Evolutionary conservation across 2,329 filamentous ascomycete genomes (phyloP), one percentile per base, ranked within the genome.

Genomic region (Xylaria sp.): DNA sequence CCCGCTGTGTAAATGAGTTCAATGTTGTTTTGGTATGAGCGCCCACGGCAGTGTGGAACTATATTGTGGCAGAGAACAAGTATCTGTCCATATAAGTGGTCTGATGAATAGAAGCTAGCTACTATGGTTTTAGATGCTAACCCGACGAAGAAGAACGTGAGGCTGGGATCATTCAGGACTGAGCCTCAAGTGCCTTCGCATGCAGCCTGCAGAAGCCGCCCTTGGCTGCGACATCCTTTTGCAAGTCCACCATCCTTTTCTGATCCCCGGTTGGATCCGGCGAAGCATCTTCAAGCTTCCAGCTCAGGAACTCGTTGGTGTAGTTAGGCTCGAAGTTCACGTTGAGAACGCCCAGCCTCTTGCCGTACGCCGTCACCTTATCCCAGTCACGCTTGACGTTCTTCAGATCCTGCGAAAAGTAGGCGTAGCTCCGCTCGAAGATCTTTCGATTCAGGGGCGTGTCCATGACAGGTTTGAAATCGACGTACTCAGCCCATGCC

Each of bases 291-390:
- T 89, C 89, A 8, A 93, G 83, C 1, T 80, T 76, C 92, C 92
- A 94, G 28, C 83, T 84, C 37, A 94, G 82, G 78, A 88, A 92
- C 72, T 87, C 82, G 73, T 94, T 94, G 74, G 91, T 93, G 81
- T 93, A 94, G 83, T 94, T 94, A 15, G 91, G 88, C 77, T 82
- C 79, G 76, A 94, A 94, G 72, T 77, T 79, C 18, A 84, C 83
- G n/a, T 86, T 84, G 67, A 94, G 77, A 28, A 94, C 89, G 2
- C 87, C 90, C 2, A 94, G 84, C 2, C 91, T 84, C 85, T 93
- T 92, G 39, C 92, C 91, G 77, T 94, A 94, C 72, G 84, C 85
- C 55, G 92, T 94, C 12, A 94, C 92, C 85, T 94, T 94, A 67
- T 85, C 81, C 92, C 92, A 94, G 82, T 94, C 92, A 57, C 92